phyloP scores from a whole-genome alignment of 768 basidiomycete species.

The Gloeophyllum trabeum region DNA sequence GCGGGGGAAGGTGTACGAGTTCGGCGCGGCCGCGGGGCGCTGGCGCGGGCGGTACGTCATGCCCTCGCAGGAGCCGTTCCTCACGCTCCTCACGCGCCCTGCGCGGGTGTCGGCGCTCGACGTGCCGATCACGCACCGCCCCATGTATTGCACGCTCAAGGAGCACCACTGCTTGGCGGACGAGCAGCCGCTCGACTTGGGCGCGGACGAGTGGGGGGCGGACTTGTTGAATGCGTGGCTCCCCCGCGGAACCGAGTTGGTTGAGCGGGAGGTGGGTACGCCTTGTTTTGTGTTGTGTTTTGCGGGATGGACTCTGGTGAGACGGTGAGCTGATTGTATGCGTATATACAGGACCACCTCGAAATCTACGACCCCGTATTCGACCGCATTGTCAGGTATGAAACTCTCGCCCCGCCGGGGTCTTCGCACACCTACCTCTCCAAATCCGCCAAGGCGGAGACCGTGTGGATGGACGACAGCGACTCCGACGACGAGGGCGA shows the following conservation, averaged over 20 bases:
- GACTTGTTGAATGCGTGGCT: slow-evolving; percentile 39
- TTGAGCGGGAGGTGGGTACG: too few species aligned
- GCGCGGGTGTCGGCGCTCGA: slow-evolving; percentile 9
- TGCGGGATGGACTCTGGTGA: too few species aligned
- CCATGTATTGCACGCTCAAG: slow-evolving; percentile 27
- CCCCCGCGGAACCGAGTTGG: too few species aligned
- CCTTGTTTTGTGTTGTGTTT: too few species aligned
- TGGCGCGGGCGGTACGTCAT: slow-evolving; percentile 34
- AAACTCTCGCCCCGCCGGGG: slow-evolving; percentile 12
- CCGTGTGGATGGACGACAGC: too few species aligned
- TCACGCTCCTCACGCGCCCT: slow-evolving; percentile 12
- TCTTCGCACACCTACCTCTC: too few species aligned
- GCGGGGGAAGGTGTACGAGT: slow-evolving; percentile 28
- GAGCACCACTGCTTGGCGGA: slow-evolving; percentile 36
- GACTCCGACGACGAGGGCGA: background rate
- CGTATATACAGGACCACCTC: too few species aligned
- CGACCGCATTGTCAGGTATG: too few species aligned
- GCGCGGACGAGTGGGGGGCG: slow-evolving; percentile 24
- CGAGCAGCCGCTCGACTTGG: slow-evolving; percentile 23
- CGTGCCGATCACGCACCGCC: slow-evolving; percentile 21
- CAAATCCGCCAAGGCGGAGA: too few species aligned
- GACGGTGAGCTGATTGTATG: too few species aligned
- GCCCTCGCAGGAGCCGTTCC: slow-evolving; percentile 14
- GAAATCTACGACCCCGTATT: too few species aligned
- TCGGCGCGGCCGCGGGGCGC: slow-evolving; percentile 29